phyloP scores from a whole-genome alignment of 169 alveolate genomes.

The Cryptosporidium viatorum region DNA sequence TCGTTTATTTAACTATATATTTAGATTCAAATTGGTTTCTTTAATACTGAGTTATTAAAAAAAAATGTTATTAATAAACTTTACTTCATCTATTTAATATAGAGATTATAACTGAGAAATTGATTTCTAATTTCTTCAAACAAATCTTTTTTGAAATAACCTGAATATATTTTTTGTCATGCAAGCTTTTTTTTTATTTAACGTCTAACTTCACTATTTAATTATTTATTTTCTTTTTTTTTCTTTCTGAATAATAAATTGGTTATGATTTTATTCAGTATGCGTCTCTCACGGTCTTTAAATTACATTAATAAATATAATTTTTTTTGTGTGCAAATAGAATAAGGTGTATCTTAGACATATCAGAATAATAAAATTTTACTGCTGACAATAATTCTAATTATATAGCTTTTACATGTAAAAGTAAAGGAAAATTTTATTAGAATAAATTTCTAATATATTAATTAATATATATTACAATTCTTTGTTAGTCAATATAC shows the following conservation, averaged over 20 bases:
- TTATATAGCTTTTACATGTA: too few species aligned
- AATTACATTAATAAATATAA: neutral
- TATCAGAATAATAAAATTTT: neutral
- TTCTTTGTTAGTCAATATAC: too few species aligned
- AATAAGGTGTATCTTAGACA: neutral
- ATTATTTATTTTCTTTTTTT: neutral
- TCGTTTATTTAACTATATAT: too few species aligned
- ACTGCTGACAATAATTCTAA: neutral
- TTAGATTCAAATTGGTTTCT: neutral
- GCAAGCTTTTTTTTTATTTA: neutral
- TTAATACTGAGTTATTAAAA: neutral
- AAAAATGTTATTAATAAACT: neutral
- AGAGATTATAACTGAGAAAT: neutral
- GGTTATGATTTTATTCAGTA: neutral
- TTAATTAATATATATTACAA: too few species aligned
- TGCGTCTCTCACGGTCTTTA: constrained; percentile 41
- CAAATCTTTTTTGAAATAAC: neutral
- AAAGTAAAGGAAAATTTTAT: too few species aligned
- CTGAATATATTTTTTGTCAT: neutral
- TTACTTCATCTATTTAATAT: neutral
- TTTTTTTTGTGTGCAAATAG: constrained; percentile 4
- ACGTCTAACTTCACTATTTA: constrained; percentile 3
- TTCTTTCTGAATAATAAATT: neutral
- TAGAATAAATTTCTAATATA: too few species aligned
- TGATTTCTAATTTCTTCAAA: neutral